Conservation (phyloP, 1,139 yeast genomes). For the Pichia sp. region DNA sequence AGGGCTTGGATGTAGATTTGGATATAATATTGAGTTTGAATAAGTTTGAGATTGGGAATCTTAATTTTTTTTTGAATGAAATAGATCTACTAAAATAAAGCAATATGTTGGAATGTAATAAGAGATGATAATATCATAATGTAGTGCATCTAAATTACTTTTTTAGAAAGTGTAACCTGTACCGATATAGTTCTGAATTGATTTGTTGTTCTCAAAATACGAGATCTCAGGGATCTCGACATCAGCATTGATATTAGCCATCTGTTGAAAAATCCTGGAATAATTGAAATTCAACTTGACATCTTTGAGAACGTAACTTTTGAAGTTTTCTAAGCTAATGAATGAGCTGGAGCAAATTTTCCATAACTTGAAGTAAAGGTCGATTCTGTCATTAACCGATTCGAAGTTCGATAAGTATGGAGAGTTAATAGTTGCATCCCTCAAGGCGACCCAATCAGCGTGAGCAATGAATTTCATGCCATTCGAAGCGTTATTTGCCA, state of each 20-base stretch:
- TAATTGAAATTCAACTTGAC: slow-evolving; percentile 38
- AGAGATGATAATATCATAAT: background rate
- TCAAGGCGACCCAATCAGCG: slow-evolving; percentile 85
- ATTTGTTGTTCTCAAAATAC: slow-evolving; percentile 25
- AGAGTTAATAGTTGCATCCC: slow-evolving; percentile 68
- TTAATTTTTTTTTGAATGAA: too few relatives aligned
- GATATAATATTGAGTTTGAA: background rate
- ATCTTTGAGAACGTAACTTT: slow-evolving; percentile 40
- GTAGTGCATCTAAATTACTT: background rate
- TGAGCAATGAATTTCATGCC: slow-evolving; percentile 63
- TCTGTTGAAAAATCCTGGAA: slow-evolving; percentile 36
- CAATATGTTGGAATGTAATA: background rate
- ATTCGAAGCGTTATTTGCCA: slow-evolving; percentile 48
- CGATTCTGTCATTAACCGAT: slow-evolving; percentile 41
- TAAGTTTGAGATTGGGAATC: background rate
- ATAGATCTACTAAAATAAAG: too few relatives aligned
- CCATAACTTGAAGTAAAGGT: slow-evolving; percentile 56
- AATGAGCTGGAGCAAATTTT: slow-evolving; percentile 47
- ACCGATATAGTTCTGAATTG: slow-evolving; percentile 29
- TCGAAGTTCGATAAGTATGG: slow-evolving; percentile 29
- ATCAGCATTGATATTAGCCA: slow-evolving; percentile 36
- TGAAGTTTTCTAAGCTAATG: slow-evolving; percentile 42
- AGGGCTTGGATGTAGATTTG: too few relatives aligned
- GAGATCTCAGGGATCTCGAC: slow-evolving; percentile 37
- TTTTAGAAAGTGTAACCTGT: slow-evolving; percentile 13